phyloP scores from a whole-genome alignment of 2,329 filamentous ascomycete genomes.

The Apiospora phragmitis region DNA sequence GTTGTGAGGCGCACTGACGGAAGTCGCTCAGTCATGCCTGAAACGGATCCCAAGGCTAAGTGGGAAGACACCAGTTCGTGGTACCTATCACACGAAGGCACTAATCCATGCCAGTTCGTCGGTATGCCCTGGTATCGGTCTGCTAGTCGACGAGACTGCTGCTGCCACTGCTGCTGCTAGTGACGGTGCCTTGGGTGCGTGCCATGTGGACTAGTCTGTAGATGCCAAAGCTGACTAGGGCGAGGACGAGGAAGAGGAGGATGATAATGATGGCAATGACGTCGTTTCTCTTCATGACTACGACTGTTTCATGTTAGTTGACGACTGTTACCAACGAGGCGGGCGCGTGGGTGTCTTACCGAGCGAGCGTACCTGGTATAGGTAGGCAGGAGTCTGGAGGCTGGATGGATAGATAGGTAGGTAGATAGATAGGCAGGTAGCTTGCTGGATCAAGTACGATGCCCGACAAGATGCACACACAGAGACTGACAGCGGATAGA shows the following conservation, averaged over 20 bases:
- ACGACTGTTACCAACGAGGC: too few relatives aligned
- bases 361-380: background rate
- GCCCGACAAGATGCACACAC: too few relatives aligned
- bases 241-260: conserved; percentile 63
- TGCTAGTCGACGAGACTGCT: conserved; percentile 12
- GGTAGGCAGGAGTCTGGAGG: background rate
- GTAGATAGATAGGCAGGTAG: background rate
- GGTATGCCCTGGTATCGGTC: too few relatives aligned
- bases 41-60: background rate
- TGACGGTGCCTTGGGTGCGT: conserved; percentile 33
- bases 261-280: conserved; percentile 70
- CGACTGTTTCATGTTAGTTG: conserved; percentile 9
- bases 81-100: background rate
- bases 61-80: background rate
- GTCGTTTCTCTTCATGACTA: conserved; percentile 64
- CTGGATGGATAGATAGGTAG: background rate
- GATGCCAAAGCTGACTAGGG: conserved; percentile 63
- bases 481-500: background rate
- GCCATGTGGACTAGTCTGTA: conserved; percentile 59
- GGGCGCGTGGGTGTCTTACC: background rate
- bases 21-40: background rate
- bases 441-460: too few relatives aligned
- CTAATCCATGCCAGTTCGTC: background rate
- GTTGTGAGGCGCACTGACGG: too few relatives aligned
- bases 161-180: conserved; percentile 23